Evolutionary conservation across 208 protist genomes (phyloP).

Genomic region (Trypanosoma caninum): DNA sequence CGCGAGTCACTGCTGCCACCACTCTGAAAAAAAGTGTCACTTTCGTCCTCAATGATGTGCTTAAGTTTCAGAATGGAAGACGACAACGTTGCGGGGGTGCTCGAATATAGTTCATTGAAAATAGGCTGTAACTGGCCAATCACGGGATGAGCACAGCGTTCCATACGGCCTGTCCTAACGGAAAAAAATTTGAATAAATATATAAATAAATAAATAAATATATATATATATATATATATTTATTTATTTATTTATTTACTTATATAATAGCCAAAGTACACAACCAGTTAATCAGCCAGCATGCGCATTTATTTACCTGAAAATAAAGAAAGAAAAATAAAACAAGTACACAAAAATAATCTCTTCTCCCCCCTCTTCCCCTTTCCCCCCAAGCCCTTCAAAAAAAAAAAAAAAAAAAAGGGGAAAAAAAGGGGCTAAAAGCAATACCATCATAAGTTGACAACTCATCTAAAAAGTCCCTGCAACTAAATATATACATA

Average conservation of each 20-base stretch:
- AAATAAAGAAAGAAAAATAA: not conserved
- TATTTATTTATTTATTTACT: not conserved
- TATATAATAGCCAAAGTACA: no score
- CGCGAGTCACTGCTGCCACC: conserved; percentile 29
- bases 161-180: conserved; percentile 11
- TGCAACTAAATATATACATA: no score
- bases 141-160: conserved; percentile 55
- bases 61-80: conserved; percentile 80
- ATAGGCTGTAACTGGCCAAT: conserved; percentile 85
- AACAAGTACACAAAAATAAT: not conserved
- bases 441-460: no score
- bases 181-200: not conserved
- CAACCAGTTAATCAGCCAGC: no score
- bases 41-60: conserved; percentile 86
- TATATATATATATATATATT: not conserved
- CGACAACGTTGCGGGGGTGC: conserved; percentile 37
- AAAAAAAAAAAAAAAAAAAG: no score
- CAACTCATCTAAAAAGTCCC: no score
- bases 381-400: no score
- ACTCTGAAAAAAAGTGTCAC: conserved; percentile 73
- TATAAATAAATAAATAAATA: not conserved
- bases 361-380: not conserved
- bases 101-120: conserved; percentile 61
- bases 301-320: no score
- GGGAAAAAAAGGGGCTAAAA: no score